Conservation (phyloP, 345 rosid genomes). For the Iberis pinnata region DNA sequence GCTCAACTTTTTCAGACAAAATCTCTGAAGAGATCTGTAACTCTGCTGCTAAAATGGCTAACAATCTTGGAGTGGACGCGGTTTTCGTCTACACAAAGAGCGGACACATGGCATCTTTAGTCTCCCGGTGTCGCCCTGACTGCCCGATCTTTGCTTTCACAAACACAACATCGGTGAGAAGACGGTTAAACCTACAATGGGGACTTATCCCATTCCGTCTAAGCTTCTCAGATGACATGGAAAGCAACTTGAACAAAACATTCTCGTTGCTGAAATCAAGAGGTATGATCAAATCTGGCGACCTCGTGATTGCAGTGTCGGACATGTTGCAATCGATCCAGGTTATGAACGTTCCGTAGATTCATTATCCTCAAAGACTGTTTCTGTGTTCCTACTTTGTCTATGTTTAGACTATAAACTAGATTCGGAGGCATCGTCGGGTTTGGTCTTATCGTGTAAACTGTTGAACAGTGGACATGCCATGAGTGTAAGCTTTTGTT, state of each 20-base stretch:
- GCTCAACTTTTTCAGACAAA: conserved; percentile 61
- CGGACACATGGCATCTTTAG: conserved; percentile 92
- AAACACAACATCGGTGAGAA: conserved; percentile 60
- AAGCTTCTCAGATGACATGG: conserved; percentile 93
- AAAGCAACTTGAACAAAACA: conserved; percentile 79
- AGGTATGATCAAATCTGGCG: conserved; percentile 97
- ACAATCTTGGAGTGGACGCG: conserved; percentile 87
- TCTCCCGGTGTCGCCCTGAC: conserved; percentile 94
- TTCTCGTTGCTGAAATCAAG: conserved; percentile 89
- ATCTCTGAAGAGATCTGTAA: conserved; percentile 94
- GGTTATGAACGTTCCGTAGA: conserved; percentile 82
- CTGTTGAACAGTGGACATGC: conserved; percentile 18
- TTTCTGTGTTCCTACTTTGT: conserved; percentile 12
- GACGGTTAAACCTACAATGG: conserved; percentile 93
- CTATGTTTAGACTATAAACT: conserved; percentile 14
- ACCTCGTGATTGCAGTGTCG: conserved; percentile 89
- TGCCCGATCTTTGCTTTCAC: conserved; percentile 98
- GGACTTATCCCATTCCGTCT: conserved; percentile 96
- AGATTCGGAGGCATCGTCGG: conserved; percentile 6
- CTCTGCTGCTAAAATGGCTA: conserved; percentile 99
- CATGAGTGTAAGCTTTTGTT: conserved; percentile 23
- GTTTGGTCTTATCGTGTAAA: neutral
- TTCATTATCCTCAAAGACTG: neutral
- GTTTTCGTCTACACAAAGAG: conserved; percentile 84
- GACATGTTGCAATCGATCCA: conserved; percentile 96